Percentiles rank a stretch among this genome's conserved stretches.
These are phyloP conservation scores for Euphorbia schlechtendalii DNA, from an alignment of 441 rosid genomes.

Conservation along the genomic window DNA sequence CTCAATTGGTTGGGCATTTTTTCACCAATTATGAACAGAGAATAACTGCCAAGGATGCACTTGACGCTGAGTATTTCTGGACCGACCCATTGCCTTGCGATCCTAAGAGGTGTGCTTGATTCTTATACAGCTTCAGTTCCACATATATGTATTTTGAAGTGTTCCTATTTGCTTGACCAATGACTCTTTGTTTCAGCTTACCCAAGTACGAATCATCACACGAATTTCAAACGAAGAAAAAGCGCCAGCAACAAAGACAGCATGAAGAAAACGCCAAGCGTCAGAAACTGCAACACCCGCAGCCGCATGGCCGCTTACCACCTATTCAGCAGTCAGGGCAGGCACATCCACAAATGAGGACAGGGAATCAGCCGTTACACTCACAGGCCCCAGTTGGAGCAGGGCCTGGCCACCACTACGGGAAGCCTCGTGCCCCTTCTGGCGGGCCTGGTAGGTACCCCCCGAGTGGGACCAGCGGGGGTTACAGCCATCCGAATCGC, in stretches of 20 bases:
- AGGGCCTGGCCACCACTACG: constrained; percentile 60
- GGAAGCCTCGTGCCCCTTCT: constrained; percentile 68
- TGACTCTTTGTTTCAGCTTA: constrained; percentile 42
- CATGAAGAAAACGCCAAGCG: constrained; percentile 82
- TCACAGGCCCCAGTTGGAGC: constrained; percentile 62
- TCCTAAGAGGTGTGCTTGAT: constrained; percentile 62
- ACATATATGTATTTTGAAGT: no score
- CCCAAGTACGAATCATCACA: constrained; percentile 95
- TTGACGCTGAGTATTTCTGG: constrained; percentile 99
- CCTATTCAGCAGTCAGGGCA: constrained; percentile 83
- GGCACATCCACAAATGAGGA: constrained; percentile 54
- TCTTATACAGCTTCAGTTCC: neutral
- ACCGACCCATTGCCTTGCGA: constrained; percentile 93
- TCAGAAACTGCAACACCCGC: constrained; percentile 85
- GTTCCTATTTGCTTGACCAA: neutral
- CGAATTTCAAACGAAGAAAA: constrained; percentile 96
- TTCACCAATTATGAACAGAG: constrained; percentile 40
- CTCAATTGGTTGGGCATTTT: neutral
- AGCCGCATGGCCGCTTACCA: constrained; percentile 70
- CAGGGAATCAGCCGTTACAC: constrained; percentile 67
- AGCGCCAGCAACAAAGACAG: constrained; percentile 84
- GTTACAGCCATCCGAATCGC: constrained; percentile 61
- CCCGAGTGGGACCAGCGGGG: constrained; percentile 53
- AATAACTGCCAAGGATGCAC: constrained; percentile 93
- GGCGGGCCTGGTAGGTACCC: constrained; percentile 75